These are phyloP conservation scores for Ophiostoma perfectum DNA, from an alignment of 2,329 filamentous ascomycete genomes.

Conservation along the genomic window DNA sequence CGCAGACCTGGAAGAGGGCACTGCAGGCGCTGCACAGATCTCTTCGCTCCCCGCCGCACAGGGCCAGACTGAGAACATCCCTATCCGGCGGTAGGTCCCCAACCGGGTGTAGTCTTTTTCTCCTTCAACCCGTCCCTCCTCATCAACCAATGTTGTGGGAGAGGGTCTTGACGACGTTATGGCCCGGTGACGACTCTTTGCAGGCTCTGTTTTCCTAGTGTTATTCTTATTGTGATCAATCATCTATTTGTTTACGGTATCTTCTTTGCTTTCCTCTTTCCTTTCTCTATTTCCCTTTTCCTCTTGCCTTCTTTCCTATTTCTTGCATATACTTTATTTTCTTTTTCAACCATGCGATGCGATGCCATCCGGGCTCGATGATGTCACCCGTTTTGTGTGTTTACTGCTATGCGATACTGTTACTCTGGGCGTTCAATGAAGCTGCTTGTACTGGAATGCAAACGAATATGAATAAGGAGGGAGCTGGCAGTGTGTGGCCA, in stretches of 20 bases:
- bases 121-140: not conserved
- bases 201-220: slow-evolving; percentile 3
- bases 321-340: not conserved
- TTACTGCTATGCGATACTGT: not conserved
- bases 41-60: slow-evolving; percentile 18
- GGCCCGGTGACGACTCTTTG: slow-evolving; percentile 3
- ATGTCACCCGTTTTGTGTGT: not conserved
- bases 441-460: not conserved
- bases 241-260: not conserved
- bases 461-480: not conserved
- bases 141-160: not conserved
- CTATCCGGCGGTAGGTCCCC: slow-evolving; percentile 53
- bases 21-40: slow-evolving; percentile 21
- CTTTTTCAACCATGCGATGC: not conserved
- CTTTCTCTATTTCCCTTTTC: not conserved
- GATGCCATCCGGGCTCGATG: not conserved
- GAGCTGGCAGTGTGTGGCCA: too few species aligned
- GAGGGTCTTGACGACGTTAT: slow-evolving; percentile 15
- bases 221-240: slow-evolving; percentile 15
- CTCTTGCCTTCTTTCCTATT: not conserved
- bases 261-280: not conserved
- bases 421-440: not conserved
- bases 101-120: not conserved
- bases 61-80: slow-evolving; percentile 47
- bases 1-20: slow-evolving; percentile 42